Conservation (phyloP, 2,329 filamentous ascomycete genomes). For the Cytospora mali region DNA sequence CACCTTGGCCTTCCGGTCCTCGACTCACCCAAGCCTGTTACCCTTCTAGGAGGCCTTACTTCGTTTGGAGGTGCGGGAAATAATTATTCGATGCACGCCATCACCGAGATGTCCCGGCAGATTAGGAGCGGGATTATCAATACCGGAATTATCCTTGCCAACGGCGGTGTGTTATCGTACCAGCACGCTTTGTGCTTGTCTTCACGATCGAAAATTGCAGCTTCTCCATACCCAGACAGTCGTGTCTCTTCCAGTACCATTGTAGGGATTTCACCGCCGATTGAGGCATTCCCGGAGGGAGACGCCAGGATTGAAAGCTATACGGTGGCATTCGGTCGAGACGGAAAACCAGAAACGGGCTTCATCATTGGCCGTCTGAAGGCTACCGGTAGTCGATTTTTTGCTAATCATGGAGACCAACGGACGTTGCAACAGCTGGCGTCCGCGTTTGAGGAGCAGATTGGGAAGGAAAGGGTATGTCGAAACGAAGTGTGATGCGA, state of each 20-base stretch:
- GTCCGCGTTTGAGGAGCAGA: slow-evolving; percentile 20
- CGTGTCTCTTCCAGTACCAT: background rate
- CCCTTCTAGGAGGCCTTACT: slow-evolving; percentile 66
- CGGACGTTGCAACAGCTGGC: slow-evolving; percentile 22
- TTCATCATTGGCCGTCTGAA: slow-evolving; percentile 24
- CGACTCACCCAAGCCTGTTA: slow-evolving; percentile 54
- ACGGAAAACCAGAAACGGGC: slow-evolving; percentile 22
- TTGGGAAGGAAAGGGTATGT: slow-evolving; percentile 22
- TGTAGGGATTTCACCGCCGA: background rate
- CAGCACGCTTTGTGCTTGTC: slow-evolving; percentile 65
- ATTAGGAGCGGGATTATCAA: slow-evolving; percentile 49
- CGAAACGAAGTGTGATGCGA: background rate
- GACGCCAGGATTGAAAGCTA: slow-evolving; percentile 33
- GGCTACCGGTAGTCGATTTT: slow-evolving; percentile 7
- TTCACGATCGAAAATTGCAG: slow-evolving; percentile 38
- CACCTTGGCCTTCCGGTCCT: slow-evolving; percentile 58
- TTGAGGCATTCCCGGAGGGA: slow-evolving; percentile 18
- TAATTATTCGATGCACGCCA: slow-evolving; percentile 69
- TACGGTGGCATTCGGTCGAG: slow-evolving; percentile 34
- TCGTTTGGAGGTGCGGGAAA: slow-evolving; percentile 72
- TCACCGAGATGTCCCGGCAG: slow-evolving; percentile 58
- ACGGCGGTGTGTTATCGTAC: slow-evolving; percentile 67
- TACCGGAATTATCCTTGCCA: slow-evolving; percentile 63
- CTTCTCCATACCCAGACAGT: slow-evolving; percentile 22
- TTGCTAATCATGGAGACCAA: slow-evolving; percentile 25